A percentile compares a stretch with the other conserved stretches of the same genome.
These are phyloP conservation scores for Batrachochytrium dendrobatidis DNA, from an alignment of 371 early-diverging fungal species.

Conservation along the genomic window DNA sequence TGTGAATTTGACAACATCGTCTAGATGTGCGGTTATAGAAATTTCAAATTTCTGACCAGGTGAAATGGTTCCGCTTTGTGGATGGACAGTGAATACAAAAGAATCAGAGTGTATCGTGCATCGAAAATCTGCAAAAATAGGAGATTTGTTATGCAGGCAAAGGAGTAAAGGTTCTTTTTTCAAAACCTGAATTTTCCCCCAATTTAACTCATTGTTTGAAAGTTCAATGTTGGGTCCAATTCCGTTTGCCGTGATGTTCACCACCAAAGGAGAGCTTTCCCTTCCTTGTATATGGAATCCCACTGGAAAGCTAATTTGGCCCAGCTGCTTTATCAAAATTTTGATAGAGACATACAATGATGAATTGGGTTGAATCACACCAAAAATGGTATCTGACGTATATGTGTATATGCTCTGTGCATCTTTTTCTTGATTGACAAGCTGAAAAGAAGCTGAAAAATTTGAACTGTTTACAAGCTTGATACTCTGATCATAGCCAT, in stretches of 20 bases:
- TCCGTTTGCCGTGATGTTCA: constrained; percentile 37
- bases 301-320: constrained; percentile 33
- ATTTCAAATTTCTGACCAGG: constrained; percentile 23
- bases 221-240: constrained; percentile 41
- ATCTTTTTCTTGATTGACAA: constrained; percentile 34
- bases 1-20: constrained; percentile 43
- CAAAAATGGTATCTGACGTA: constrained; percentile 23
- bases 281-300: constrained; percentile 30
- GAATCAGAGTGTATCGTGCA: constrained; percentile 28
- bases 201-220: constrained; percentile 35
- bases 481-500: constrained; percentile 22
- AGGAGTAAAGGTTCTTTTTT: constrained; percentile 14
- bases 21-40: constrained; percentile 37
- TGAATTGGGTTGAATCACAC: constrained; percentile 35
- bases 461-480: constrained; percentile 34
- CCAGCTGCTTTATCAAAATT: constrained; percentile 34
- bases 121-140: constrained; percentile 37
- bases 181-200: constrained; percentile 46
- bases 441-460: constrained; percentile 34
- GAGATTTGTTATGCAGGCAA: constrained; percentile 36
- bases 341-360: constrained; percentile 18
- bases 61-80: constrained; percentile 22
- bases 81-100: constrained; percentile 35
- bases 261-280: constrained; percentile 26
- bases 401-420: constrained; percentile 32